Evolutionary conservation across 257 asterid genomes (phyloP).

Genomic region (Ilex asprella): DNA sequence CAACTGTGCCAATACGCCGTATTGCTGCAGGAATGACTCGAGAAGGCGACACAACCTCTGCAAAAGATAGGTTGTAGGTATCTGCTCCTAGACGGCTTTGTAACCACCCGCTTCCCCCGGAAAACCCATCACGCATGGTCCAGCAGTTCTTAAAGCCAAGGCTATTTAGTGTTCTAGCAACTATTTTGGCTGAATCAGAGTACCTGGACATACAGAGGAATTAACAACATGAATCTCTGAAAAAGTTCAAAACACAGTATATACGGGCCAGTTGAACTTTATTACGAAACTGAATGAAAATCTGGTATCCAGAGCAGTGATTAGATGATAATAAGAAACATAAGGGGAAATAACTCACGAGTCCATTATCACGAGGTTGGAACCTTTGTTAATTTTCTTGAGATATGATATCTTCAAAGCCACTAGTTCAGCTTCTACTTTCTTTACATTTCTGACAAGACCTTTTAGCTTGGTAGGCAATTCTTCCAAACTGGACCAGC

Average conservation of each 20-base stretch:
- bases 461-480: conserved; percentile 62
- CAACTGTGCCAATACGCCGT: conserved; percentile 47
- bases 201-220: conserved; percentile 39
- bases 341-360: conserved; percentile 47
- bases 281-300: background rate
- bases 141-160: conserved; percentile 88
- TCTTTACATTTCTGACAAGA: conserved; percentile 65
- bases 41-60: conserved; percentile 74
- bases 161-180: conserved; percentile 66
- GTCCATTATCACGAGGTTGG: conserved; percentile 80
- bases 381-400: conserved; percentile 69
- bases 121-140: conserved; percentile 79
- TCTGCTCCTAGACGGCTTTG: conserved; percentile 85
- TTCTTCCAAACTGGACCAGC: conserved; percentile 75
- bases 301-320: background rate
- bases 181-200: conserved; percentile 75
- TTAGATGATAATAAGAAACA: background rate
- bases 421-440: conserved; percentile 81
- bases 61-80: conserved; percentile 58
- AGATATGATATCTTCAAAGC: conserved; percentile 89
- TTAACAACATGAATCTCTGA: background rate
- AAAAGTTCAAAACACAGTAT: background rate
- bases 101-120: conserved; percentile 88
- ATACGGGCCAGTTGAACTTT: background rate
- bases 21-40: conserved; percentile 54